phyloP scores from a whole-genome alignment of 2,329 filamentous ascomycete genomes.

The Scedosporium minutisporum region DNA sequence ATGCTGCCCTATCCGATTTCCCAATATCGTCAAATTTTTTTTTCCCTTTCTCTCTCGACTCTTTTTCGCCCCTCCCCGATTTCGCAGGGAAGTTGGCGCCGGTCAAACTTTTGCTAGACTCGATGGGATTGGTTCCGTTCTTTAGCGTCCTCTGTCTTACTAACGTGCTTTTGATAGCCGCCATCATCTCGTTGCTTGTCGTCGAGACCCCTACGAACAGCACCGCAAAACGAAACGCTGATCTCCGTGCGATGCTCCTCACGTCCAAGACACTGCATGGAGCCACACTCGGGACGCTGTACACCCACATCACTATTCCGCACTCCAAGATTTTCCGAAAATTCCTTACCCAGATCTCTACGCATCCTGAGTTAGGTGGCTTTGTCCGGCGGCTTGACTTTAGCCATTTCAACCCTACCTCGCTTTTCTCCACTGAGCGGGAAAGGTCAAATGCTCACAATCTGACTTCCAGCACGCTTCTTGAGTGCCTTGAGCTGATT shows the following conservation, averaged over 20 bases:
- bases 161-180: constrained; percentile 33
- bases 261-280: constrained; percentile 67
- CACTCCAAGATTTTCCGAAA: constrained; percentile 79
- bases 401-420: constrained; percentile 74
- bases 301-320: constrained; percentile 71
- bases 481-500: constrained; percentile 61
- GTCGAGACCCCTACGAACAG: constrained; percentile 65
- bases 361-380: constrained; percentile 59
- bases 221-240: constrained; percentile 65
- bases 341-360: constrained; percentile 59
- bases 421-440: constrained; percentile 63
- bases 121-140: too few species aligned
- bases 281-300: constrained; percentile 65
- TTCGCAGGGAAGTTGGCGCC: background rate
- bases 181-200: constrained; percentile 66
- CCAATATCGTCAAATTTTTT: background rate
- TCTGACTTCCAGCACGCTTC: constrained; percentile 62
- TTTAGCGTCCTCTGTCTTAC: background rate
- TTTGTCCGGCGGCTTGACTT: constrained; percentile 75
- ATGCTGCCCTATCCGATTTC: constrained; percentile 24
- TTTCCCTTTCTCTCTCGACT: background rate
- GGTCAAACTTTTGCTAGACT: too few species aligned
- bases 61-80: background rate
- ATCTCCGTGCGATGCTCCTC: constrained; percentile 65
- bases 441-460: constrained; percentile 69